Base-by-base conservation (phyloP, 108 stramenopile genomes). In the Mediolabrus comicus region DNA sequence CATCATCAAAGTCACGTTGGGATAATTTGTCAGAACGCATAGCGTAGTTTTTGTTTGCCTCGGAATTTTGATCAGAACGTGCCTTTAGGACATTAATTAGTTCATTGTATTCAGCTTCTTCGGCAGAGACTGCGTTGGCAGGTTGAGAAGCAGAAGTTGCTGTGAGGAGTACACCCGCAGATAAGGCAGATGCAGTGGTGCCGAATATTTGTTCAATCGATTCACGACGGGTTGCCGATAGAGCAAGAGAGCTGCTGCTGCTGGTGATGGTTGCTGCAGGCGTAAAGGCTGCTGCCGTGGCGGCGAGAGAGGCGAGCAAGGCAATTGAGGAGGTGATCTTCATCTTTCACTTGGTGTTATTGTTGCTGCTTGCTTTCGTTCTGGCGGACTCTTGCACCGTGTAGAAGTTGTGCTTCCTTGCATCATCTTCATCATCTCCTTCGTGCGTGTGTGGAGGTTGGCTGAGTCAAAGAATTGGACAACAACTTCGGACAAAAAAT, bases 21-120 rank as follows among this genome's bases (percentile, higher is more conserved):
- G 12, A 11, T 38, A 60, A 12, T 12, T 60, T 60, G 14, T 60
- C 17, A 10, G 59, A 36, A 10, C 59, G 33, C 59, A 60, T 60
- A 3, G 59, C 59, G 34, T 60, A 60, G 13, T 60, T 36, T 14
- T 36, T 41, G 6, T 60, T 60, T 0, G 59, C 59, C 33, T 60
- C 59, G 10, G 24, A 10, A 29, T 60, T 60, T 16, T 60, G n/a
- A 10, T 60, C 59, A 12, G 59, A 60, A 24, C 59, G 59, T 3
- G 59, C 36, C 6, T 60, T 60, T 14, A 60, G 34, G 1, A 41
- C 22, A 3, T 60, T 12, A 13, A 60, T 41, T 3, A 60, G 34
- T 29, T 60, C 38, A 29, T 60, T 60, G 36, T 10, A 60, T 29
- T 60, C 59, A 3, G 33, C 59, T 16, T 60, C 59, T 8, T 36